phyloP scores from a whole-genome alignment of 2,329 filamentous ascomycete species.

The Stachybotrys chartarum region DNA sequence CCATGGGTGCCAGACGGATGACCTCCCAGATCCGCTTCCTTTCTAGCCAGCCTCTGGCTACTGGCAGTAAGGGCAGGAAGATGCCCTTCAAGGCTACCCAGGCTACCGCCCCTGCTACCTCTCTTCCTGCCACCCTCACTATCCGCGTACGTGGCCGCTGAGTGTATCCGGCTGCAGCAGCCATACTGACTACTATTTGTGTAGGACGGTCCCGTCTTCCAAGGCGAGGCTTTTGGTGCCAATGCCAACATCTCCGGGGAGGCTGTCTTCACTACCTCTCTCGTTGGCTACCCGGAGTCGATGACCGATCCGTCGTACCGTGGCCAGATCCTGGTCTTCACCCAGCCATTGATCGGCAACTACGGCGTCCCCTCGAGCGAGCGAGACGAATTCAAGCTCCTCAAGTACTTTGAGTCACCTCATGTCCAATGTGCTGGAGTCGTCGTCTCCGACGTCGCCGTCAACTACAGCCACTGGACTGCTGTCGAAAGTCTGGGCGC shows the following conservation, averaged over 20 bases:
- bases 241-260: conserved; percentile 96
- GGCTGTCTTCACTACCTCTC: conserved; percentile 96
- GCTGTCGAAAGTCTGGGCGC: conserved; percentile 87
- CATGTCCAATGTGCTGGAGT: conserved; percentile 95
- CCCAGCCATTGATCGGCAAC: conserved; percentile 95
- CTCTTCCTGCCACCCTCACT: conserved; percentile 71
- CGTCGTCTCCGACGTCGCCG: conserved; percentile 89
- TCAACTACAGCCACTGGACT: conserved; percentile 97
- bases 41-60: conserved; percentile 40
- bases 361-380: conserved; percentile 88
- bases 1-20: conserved; percentile 31
- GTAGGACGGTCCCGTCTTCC: conserved; percentile 89
- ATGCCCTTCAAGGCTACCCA: conserved; percentile 52
- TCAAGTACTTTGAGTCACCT: conserved; percentile 97
- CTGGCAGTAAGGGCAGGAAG: conserved; percentile 62
- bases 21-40: conserved; percentile 29
- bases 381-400: conserved; percentile 80
- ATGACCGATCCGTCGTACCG: conserved; percentile 84
- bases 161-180: not conserved
- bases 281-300: conserved; percentile 96
- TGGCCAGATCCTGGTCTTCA: conserved; percentile 97
- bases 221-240: conserved; percentile 92
- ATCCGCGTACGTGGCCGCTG: conserved; percentile 60
- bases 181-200: conserved; percentile 7
- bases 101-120: conserved; percentile 57